A percentile compares a stretch with the other conserved stretches of the same genome.
Evolutionary conservation across 75 land plant genomes (phyloP).

Genomic region (Cupressus sempervirens): DNA sequence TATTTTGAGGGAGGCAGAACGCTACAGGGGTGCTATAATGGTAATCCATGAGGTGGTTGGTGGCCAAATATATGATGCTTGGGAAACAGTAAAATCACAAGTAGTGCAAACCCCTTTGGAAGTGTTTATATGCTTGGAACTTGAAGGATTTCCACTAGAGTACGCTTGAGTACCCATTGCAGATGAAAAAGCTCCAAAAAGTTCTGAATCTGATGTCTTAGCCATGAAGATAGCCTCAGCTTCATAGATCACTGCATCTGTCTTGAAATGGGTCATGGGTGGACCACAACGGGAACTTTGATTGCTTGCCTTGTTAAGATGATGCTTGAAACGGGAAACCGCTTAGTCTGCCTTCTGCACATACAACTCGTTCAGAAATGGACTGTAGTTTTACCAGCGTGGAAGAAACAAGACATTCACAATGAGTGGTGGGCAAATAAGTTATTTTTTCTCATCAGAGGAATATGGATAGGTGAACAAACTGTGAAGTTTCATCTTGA

Average conservation of each 20-base stretch:
- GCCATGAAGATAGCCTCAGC: conserved; percentile 80
- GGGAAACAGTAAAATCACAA: conserved; percentile 75
- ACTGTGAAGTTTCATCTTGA: too few species aligned
- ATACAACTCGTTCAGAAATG: conserved; percentile 24
- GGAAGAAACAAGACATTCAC: conserved; percentile 71
- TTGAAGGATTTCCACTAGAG: conserved; percentile 71
- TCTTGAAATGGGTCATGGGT: conserved; percentile 98
- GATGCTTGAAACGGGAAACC: conserved; percentile 81
- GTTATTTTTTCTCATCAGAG: too few species aligned
- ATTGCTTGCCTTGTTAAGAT: conserved; percentile 93
- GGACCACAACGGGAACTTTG: conserved; percentile 97
- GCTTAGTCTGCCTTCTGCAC: conserved; percentile 37
- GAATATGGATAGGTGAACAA: too few species aligned
- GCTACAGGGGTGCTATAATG: conserved; percentile 88
- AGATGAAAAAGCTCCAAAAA: conserved; percentile 99
- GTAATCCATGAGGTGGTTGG: conserved; percentile 91
- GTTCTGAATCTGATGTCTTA: conserved; percentile 87
- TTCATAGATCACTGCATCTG: conserved; percentile 72
- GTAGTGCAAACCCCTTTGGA: conserved; percentile 86
- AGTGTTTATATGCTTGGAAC: conserved; percentile 67
- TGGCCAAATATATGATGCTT: conserved; percentile 91
- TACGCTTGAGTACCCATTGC: conserved; percentile 97
- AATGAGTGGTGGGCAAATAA: too few species aligned
- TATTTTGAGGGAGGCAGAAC: conserved; percentile 83
- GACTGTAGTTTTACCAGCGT: conserved; percentile 63